Conservation (phyloP, 768 basidiomycete genomes). For the Suillus subaureus region DNA sequence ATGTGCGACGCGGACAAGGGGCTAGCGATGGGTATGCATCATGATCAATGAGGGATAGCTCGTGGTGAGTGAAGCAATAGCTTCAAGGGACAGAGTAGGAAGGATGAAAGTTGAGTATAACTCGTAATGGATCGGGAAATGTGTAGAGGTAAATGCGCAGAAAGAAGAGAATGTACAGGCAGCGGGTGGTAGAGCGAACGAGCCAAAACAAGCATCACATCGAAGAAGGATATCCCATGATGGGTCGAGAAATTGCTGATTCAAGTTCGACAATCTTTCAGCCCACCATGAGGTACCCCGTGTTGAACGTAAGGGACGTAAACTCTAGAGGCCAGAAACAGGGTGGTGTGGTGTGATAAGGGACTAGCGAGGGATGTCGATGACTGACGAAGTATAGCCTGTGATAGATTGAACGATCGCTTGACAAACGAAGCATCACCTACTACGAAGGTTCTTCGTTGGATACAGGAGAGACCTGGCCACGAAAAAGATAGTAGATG, state of each 20-base stretch:
- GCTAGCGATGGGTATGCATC: too few species aligned
- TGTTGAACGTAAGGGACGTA: not conserved
- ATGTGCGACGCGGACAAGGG: too few species aligned
- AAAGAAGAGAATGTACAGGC: too few species aligned
- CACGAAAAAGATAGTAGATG: too few species aligned
- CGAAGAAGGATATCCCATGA: not conserved
- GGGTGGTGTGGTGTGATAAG: not conserved
- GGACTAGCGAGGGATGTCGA: not conserved
- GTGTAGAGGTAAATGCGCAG: too few species aligned
- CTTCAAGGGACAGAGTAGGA: too few species aligned
- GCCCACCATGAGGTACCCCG: not conserved
- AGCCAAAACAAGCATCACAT: not conserved
- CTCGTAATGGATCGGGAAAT: too few species aligned
- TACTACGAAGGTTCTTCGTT: not conserved
- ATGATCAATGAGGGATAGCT: too few species aligned
- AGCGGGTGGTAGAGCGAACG: too few species aligned
- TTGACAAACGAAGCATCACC: not conserved
- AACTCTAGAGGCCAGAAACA: not conserved
- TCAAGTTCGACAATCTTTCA: not conserved
- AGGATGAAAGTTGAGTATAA: too few species aligned
- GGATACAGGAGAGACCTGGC: not conserved
- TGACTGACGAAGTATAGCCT: not conserved
- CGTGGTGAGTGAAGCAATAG: too few species aligned
- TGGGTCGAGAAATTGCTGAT: not conserved
- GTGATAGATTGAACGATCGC: not conserved